These are phyloP conservation scores for Vanrija humicola DNA, from an alignment of 1,284 basidiomycete genomes.

Conservation along the genomic window DNA sequence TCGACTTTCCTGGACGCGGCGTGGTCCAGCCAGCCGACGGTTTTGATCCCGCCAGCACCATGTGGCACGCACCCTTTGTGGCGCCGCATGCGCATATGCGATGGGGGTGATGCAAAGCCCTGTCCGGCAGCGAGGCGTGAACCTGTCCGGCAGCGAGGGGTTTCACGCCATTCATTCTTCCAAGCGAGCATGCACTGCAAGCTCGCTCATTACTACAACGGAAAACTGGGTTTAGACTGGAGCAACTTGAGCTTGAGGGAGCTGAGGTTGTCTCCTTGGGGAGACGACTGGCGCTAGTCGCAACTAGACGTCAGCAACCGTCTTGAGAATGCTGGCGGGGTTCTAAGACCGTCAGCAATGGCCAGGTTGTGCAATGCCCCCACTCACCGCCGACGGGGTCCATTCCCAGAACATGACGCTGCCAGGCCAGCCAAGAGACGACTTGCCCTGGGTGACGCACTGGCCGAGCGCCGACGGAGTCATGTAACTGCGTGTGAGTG, in stretches of 20 bases:
- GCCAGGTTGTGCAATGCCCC: too few relatives aligned
- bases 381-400: neutral
- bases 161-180: too few relatives aligned
- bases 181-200: too few relatives aligned
- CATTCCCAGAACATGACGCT: conserved; percentile 52
- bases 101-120: too few relatives aligned
- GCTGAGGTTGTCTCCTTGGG: too few relatives aligned
- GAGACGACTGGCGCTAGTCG: too few relatives aligned
- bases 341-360: neutral
- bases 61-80: neutral
- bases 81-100: too few relatives aligned
- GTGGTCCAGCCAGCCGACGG: neutral
- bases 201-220: too few relatives aligned
- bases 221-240: too few relatives aligned
- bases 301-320: neutral
- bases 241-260: too few relatives aligned
- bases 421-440: conserved; percentile 39
- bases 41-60: neutral
- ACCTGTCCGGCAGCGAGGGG: too few relatives aligned
- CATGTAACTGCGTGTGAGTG: neutral
- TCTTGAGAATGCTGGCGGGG: neutral
- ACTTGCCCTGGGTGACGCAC: neutral
- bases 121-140: too few relatives aligned
- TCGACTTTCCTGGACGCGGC: neutral
- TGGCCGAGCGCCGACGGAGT: neutral